phyloP scores from a whole-genome alignment of 495 filamentous ascomycete genomes.

The Aspergillus coremiiformis region DNA sequence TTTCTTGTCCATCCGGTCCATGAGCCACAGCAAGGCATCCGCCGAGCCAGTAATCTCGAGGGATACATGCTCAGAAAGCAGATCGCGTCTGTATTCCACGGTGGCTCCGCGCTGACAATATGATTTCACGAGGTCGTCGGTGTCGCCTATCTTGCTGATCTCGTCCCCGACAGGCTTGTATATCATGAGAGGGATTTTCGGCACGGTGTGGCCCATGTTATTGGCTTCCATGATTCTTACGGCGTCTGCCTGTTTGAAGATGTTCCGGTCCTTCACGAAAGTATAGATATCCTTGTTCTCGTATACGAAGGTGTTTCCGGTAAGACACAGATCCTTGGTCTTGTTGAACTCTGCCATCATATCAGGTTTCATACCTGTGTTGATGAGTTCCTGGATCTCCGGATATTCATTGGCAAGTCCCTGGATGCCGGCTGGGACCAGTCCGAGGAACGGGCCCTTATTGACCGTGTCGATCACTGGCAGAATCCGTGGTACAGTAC shows the following conservation, averaged over 20 bases:
- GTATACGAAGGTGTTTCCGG: conserved; percentile 12
- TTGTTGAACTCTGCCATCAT: conserved; percentile 14
- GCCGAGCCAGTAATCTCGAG: conserved; percentile 13
- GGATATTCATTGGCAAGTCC: conserved; percentile 22
- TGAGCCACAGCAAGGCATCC: conserved; percentile 18
- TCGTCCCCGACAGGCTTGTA: conserved; percentile 46
- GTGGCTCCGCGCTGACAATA: conserved; percentile 25
- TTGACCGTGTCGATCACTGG: conserved; percentile 17
- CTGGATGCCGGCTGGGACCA: conserved; percentile 14
- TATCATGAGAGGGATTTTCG: conserved; percentile 37
- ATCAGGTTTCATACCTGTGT: conserved; percentile 5
- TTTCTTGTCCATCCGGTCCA: conserved; percentile 16
- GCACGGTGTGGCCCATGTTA: conserved; percentile 21
- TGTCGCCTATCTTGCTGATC: conserved; percentile 31
- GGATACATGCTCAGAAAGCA: conserved; percentile 13
- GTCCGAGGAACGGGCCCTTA: conserved; percentile 14
- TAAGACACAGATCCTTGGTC: conserved; percentile 12
- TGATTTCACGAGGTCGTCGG: conserved; percentile 34
- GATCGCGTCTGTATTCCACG: conserved; percentile 15
- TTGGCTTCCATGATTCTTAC: conserved; percentile 9
- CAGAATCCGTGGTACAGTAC: conserved; percentile 21
- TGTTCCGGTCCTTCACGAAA: conserved; percentile 6
- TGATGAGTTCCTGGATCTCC: conserved; percentile 4
- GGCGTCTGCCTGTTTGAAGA: conserved; percentile 9
- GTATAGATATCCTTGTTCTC: conserved; percentile 14